Conservation (phyloP, 768 basidiomycete species). For the Boletus eberwhitei region DNA sequence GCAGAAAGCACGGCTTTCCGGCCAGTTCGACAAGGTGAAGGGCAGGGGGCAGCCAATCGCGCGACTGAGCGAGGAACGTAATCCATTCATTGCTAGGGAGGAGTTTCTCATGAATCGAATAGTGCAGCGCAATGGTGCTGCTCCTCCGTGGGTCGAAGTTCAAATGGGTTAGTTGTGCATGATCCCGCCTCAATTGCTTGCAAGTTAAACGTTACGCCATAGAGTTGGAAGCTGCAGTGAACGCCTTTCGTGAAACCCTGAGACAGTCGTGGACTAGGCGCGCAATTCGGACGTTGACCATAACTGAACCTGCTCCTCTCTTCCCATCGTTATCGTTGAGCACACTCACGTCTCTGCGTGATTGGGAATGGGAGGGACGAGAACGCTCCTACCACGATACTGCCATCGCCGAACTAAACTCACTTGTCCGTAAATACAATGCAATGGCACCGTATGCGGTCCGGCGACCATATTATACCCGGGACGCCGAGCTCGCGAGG, state of each 20-base stretch:
- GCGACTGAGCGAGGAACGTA: conserved; percentile 43
- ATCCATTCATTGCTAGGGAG: conserved; percentile 68
- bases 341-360: conserved; percentile 48
- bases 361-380: conserved; percentile 66
- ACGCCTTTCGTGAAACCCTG: conserved; percentile 61
- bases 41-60: conserved; percentile 59
- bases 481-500: conserved; percentile 54
- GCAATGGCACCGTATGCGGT: conserved; percentile 75
- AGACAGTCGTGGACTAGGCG: conserved; percentile 74
- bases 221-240: conserved; percentile 67
- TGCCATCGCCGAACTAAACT: conserved; percentile 69
- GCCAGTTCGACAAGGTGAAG: conserved; percentile 68
- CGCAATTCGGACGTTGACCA: conserved; percentile 58
- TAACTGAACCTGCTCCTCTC: conserved; percentile 37
- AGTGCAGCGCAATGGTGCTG: conserved; percentile 75
- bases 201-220: neutral
- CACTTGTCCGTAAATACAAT: conserved; percentile 76
- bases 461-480: conserved; percentile 58
- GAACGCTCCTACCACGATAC: conserved; percentile 67
- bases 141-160: conserved; percentile 84
- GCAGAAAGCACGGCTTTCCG: conserved; percentile 63
- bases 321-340: conserved; percentile 35
- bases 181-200: neutral
- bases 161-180: conserved; percentile 53
- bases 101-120: conserved; percentile 87